These are phyloP conservation scores for Setaria italica DNA, from an alignment of 202 grass and related monocot genomes.

Conservation along the genomic window DNA sequence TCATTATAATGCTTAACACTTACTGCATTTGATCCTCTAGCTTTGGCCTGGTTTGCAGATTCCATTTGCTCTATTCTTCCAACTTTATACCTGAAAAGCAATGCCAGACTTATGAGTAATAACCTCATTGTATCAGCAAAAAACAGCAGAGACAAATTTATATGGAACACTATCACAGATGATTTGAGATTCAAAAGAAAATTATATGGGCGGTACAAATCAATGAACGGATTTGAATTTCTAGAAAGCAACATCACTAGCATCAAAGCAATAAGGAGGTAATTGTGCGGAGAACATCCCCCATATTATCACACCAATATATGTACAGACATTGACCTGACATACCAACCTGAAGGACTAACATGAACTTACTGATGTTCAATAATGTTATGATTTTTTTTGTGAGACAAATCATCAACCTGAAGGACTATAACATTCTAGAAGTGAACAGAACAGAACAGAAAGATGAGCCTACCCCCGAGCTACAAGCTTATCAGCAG, in stretches of 20 bases:
- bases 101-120: constrained; percentile 40
- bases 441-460: constrained; percentile 34
- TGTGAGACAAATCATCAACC: background rate
- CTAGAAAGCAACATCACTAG: background rate
- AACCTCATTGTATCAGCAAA: constrained; percentile 15
- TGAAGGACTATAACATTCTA: constrained; percentile 22
- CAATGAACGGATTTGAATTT: constrained; percentile 21
- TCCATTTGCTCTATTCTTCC: constrained; percentile 98
- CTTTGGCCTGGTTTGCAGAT: constrained; percentile 80
- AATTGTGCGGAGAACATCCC: background rate
- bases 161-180: constrained; percentile 23
- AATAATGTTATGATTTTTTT: constrained; percentile 17
- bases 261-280: background rate
- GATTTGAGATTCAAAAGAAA: constrained; percentile 28
- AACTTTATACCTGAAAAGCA: constrained; percentile 87
- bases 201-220: constrained; percentile 14
- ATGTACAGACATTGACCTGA: constrained; percentile 4
- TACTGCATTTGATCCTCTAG: constrained; percentile 85
- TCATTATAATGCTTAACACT: constrained; percentile 44
- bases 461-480: constrained; percentile 64
- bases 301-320: constrained; percentile 32
- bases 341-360: constrained; percentile 18
- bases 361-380: constrained; percentile 32
- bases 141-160: constrained; percentile 29
- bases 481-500: constrained; percentile 80